These are phyloP conservation scores for Fusarium udum DNA, from an alignment of 2,329 filamentous ascomycete genomes.

Conservation along the genomic window DNA sequence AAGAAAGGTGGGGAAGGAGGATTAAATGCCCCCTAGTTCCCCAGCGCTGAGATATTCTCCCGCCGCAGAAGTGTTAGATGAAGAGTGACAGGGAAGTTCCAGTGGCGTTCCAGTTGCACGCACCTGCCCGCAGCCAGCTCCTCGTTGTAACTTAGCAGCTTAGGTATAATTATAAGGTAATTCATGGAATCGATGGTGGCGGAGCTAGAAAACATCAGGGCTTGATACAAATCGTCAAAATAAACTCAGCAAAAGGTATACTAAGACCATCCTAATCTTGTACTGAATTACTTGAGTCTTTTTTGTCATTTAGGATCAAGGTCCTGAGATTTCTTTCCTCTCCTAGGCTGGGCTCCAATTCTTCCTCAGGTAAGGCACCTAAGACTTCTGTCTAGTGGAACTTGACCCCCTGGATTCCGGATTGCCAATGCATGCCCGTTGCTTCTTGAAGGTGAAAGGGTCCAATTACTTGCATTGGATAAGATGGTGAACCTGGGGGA, in stretches of 20 bases:
- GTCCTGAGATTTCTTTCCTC: not conserved
- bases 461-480: conserved; percentile 25
- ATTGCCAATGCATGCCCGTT: conserved; percentile 6
- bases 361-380: conserved; percentile 33
- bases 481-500: not conserved
- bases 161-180: not conserved
- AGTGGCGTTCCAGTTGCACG: conserved; percentile 18
- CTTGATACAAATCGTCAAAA: not conserved
- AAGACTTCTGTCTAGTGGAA: conserved; percentile 20
- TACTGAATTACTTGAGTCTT: not conserved
- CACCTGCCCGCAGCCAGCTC: not conserved
- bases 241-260: not conserved
- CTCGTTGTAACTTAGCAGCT: not conserved
- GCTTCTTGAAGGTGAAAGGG: not conserved
- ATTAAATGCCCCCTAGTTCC: conserved; percentile 26
- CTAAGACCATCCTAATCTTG: not conserved
- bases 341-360: not conserved
- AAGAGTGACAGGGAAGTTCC: conserved; percentile 24
- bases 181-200: not conserved
- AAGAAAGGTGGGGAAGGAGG: conserved; percentile 43
- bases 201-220: not conserved
- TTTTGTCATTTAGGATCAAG: not conserved
- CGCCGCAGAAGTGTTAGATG: conserved; percentile 26
- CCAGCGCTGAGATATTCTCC: conserved; percentile 27
- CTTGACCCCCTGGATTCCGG: conserved; percentile 20